Conservation (phyloP, 768 basidiomycete genomes). For the Pholiota microspora region DNA sequence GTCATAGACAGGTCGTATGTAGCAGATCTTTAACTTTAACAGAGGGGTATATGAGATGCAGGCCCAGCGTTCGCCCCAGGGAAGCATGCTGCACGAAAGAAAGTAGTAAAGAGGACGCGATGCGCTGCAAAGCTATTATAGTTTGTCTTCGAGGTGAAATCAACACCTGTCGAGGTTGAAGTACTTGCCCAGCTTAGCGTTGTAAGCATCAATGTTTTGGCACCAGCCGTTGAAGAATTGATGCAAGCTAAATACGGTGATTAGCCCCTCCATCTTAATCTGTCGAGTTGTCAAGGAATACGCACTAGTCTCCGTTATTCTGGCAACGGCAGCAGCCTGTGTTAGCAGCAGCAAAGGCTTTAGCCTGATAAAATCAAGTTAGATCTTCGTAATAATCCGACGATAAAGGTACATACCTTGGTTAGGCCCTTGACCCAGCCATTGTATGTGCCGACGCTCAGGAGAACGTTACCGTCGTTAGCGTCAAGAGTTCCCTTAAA, state of each 20-base stretch:
- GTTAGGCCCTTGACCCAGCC: conserved; percentile 67
- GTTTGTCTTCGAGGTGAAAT: neutral
- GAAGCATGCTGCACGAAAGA: neutral
- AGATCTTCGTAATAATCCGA: neutral
- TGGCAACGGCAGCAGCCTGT: conserved; percentile 66
- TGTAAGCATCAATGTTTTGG: conserved; percentile 55
- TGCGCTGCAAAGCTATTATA: neutral
- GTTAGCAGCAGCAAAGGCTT: conserved; percentile 57
- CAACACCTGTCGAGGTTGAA: conserved; percentile 57
- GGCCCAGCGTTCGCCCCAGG: neutral
- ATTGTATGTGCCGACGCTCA: conserved; percentile 71
- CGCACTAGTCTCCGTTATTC: conserved; percentile 86
- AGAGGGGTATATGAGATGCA: conserved; percentile 4
- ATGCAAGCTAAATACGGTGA: conserved; percentile 44
- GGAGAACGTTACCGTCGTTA: conserved; percentile 52
- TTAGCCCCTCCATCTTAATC: conserved; percentile 1
- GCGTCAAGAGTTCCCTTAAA: conserved; percentile 49
- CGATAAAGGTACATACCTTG: conserved; percentile 32
- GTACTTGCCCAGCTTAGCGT: conserved; percentile 49
- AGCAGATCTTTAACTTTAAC: neutral
- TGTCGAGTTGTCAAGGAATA: conserved; percentile 11
- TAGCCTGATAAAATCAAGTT: conserved; percentile 27
- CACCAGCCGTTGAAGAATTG: conserved; percentile 76
- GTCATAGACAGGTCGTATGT: neutral
- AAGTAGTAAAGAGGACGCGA: neutral